Evolutionary conservation across 768 basidiomycete species (phyloP).

Genomic region (Auricularia cornea): DNA sequence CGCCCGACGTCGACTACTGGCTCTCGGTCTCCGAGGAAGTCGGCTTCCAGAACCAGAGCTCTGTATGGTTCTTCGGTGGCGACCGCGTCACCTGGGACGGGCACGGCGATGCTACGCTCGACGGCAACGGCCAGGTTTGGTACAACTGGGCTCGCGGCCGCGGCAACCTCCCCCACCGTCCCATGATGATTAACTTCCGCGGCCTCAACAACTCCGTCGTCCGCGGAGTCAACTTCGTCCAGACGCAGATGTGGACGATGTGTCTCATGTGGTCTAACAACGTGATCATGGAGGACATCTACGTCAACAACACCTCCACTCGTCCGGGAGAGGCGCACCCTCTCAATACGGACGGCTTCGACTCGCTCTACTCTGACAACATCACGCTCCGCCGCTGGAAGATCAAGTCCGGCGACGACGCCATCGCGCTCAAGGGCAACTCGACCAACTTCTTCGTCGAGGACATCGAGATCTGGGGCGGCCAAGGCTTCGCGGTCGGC

Average conservation of each 20-base stretch:
- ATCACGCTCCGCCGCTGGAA: slow-evolving; percentile 32
- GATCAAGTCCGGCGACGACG: slow-evolving; percentile 32
- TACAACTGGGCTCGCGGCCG: slow-evolving; percentile 30
- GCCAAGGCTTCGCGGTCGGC: slow-evolving; percentile 34
- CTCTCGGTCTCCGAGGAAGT: slow-evolving; percentile 23
- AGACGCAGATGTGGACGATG: slow-evolving; percentile 38
- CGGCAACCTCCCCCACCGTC: slow-evolving; percentile 30
- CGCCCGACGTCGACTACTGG: slow-evolving; percentile 32
- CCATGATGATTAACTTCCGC: slow-evolving; percentile 29
- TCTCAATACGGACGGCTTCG: slow-evolving; percentile 8
- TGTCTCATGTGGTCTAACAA: slow-evolving; percentile 27
- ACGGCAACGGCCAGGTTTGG: slow-evolving; percentile 37
- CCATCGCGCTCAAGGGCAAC: slow-evolving; percentile 33
- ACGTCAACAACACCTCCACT: slow-evolving; percentile 29
- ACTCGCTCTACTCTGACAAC: slow-evolving; percentile 29
- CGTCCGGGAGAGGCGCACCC: slow-evolving; percentile 21
- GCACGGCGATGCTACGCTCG: slow-evolving; percentile 29
- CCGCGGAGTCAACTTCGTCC: slow-evolving; percentile 30
- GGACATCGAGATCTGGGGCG: slow-evolving; percentile 29
- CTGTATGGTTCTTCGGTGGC: slow-evolving; percentile 32
- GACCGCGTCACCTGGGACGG: slow-evolving; percentile 22
- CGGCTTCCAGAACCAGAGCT: slow-evolving; percentile 30
- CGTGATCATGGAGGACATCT: slow-evolving; percentile 30
- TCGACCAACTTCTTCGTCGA: slow-evolving; percentile 32
- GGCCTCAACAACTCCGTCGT: slow-evolving; percentile 29